Percentiles rank a stretch among this genome's conserved stretches.
Conservation (phyloP, 495 filamentous ascomycete genomes). For the Letharia columbiana region DNA sequence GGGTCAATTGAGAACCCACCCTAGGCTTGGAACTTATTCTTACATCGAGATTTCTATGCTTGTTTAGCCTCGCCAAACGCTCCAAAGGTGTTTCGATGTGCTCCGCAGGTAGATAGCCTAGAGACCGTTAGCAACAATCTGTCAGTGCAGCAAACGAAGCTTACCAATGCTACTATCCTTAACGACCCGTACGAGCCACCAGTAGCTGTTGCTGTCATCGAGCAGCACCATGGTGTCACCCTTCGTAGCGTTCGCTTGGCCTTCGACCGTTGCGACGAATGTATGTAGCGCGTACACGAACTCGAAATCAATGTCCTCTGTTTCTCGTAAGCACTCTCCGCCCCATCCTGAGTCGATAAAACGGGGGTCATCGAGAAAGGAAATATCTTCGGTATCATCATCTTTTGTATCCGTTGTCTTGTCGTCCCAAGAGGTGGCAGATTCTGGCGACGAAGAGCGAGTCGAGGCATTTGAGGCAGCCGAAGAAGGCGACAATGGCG, state of each 20-base stretch:
- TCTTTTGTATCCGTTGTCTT: constrained; percentile 34
- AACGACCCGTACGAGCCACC: constrained; percentile 96
- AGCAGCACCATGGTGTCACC: constrained; percentile 99
- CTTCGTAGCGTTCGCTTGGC: constrained; percentile 96
- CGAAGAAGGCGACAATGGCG: constrained; percentile 17
- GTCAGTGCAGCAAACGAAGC: constrained; percentile 22
- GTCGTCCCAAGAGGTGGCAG: constrained; percentile 20
- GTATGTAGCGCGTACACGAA: constrained; percentile 98
- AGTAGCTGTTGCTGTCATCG: constrained; percentile 99
- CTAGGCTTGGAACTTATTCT: constrained; percentile 27
- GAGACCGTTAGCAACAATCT: constrained; percentile 24
- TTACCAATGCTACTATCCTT: constrained; percentile 95
- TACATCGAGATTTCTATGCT: constrained; percentile 97
- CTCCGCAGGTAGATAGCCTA: constrained; percentile 92
- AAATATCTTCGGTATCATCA: constrained; percentile 44
- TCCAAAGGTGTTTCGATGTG: constrained; percentile 99
- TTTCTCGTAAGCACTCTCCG: constrained; percentile 68
- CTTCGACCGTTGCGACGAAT: constrained; percentile 95
- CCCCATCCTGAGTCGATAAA: constrained; percentile 62
- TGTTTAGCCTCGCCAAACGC: constrained; percentile 85
- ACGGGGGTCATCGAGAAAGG: constrained; percentile 42
- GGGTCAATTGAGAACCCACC: not conserved
- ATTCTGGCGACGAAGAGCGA: constrained; percentile 12
- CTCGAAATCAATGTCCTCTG: constrained; percentile 99
- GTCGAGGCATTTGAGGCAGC: not conserved